These are phyloP conservation scores for Kuraishia piskuri DNA, from an alignment of 805 yeast genomes.

Conservation along the genomic window DNA sequence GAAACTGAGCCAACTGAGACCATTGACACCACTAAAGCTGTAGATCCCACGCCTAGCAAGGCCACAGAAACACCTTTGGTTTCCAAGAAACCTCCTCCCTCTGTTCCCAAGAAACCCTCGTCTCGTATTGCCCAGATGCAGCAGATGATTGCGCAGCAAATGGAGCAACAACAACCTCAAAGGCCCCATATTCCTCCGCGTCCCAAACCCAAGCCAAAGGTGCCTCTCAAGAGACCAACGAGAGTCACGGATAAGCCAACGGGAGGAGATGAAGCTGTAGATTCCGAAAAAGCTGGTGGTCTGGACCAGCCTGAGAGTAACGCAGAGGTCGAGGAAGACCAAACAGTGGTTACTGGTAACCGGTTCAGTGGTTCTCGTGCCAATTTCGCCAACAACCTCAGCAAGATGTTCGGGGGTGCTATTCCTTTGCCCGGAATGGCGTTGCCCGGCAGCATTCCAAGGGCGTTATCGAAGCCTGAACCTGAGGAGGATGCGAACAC, in stretches of 20 bases:
- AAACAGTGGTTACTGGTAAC: conserved; percentile 10
- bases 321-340: conserved; percentile 3
- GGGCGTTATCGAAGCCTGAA: conserved; percentile 10
- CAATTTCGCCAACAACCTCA: conserved; percentile 49
- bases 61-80: no score
- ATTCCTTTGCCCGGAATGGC: conserved; percentile 42
- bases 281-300: neutral
- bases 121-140: conserved; percentile 78
- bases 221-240: neutral
- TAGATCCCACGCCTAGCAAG: no score
- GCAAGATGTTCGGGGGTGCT: conserved; percentile 45
- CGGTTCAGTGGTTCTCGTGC: conserved; percentile 11
- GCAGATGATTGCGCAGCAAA: conserved; percentile 55
- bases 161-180: conserved; percentile 13
- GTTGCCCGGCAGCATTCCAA: conserved; percentile 18
- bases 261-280: neutral
- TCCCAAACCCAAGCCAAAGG: conserved; percentile 5
- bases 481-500: conserved; percentile 6
- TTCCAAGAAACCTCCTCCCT: conserved; percentile 40
- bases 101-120: conserved; percentile 70
- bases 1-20: no score
- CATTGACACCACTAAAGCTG: no score
- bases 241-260: neutral
- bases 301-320: neutral
- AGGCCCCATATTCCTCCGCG: conserved; percentile 5